A percentile compares a stretch with the other conserved stretches of the same genome.
phyloP scores from a whole-genome alignment of 2,329 filamentous ascomycete species.

The Aspergillus phoenicis region DNA sequence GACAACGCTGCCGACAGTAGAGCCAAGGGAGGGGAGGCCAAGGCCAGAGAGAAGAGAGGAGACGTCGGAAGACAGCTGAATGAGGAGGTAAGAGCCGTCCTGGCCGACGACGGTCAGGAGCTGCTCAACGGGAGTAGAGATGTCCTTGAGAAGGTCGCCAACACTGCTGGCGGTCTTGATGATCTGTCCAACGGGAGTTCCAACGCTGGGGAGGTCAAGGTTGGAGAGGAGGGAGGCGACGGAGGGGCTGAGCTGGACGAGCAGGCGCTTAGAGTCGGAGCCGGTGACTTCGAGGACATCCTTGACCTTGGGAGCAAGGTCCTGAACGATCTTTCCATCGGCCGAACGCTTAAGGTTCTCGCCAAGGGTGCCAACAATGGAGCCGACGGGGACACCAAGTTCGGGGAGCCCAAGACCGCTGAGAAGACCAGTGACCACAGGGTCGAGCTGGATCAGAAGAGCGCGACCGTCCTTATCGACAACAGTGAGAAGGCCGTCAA shows the following conservation, averaged over 20 bases:
- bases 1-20: constrained; percentile 32
- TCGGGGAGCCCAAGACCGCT: constrained; percentile 33
- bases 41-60: constrained; percentile 27
- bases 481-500: constrained; percentile 35
- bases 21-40: constrained; percentile 30
- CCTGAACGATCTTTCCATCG: constrained; percentile 29
- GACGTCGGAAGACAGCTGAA: constrained; percentile 25
- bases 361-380: constrained; percentile 30
- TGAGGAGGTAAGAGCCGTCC: constrained; percentile 25
- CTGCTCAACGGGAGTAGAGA: constrained; percentile 22
- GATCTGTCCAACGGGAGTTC: constrained; percentile 30
- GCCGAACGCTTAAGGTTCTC: constrained; percentile 33
- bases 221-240: constrained; percentile 31
- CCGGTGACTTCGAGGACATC: constrained; percentile 34
- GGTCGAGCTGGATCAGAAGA: constrained; percentile 35
- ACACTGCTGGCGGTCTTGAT: constrained; percentile 28
- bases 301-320: constrained; percentile 29
- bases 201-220: constrained; percentile 33
- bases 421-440: constrained; percentile 30
- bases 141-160: constrained; percentile 32
- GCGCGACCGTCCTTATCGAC: constrained; percentile 32
- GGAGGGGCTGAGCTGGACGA: constrained; percentile 36
- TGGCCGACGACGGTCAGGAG: constrained; percentile 26
- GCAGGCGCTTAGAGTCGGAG: constrained; percentile 31
- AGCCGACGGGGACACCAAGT: constrained; percentile 32